phyloP scores from a whole-genome alignment of 148 eudicot species.

The Chenopodium berlandieri region DNA sequence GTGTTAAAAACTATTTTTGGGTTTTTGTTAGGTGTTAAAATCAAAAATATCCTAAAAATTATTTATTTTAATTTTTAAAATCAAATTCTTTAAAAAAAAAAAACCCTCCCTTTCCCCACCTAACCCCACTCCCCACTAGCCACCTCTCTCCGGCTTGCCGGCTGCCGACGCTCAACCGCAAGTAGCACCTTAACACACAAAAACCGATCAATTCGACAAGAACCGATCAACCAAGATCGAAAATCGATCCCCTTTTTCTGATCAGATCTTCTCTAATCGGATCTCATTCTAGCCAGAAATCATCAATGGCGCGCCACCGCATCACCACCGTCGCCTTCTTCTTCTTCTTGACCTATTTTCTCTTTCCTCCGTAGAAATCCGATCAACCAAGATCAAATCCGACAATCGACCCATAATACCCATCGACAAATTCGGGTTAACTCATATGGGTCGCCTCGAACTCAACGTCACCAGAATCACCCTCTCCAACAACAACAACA shows the following conservation, averaged over 20 bases:
- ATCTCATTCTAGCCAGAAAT: no score
- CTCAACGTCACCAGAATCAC: conserved; percentile 52
- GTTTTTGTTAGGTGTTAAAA: no score
- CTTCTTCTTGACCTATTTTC: conserved; percentile 7
- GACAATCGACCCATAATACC: conserved; percentile 51
- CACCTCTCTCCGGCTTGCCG: no score
- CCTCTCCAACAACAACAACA: conserved; percentile 30
- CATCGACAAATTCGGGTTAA: conserved; percentile 78
- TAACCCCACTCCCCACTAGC: no score
- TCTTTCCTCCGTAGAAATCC: conserved; percentile 57
- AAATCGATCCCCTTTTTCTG: neutral
- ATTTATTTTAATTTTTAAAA: no score
- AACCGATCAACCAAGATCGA: no score
- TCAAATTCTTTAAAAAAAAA: no score
- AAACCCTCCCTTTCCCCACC: no score
- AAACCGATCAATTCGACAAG: neutral
- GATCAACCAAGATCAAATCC: conserved; percentile 41
- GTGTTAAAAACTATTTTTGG: no score
- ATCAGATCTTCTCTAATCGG: neutral
- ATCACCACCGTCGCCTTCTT: neutral
- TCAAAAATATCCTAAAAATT: no score
- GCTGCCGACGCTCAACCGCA: no score
- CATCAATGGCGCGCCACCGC: conserved; percentile 27
- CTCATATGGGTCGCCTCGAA: conserved; percentile 59
- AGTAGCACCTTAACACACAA: no score